Conservation (phyloP, 1,284 basidiomycete species). For the Quambalaria eucalypti region DNA sequence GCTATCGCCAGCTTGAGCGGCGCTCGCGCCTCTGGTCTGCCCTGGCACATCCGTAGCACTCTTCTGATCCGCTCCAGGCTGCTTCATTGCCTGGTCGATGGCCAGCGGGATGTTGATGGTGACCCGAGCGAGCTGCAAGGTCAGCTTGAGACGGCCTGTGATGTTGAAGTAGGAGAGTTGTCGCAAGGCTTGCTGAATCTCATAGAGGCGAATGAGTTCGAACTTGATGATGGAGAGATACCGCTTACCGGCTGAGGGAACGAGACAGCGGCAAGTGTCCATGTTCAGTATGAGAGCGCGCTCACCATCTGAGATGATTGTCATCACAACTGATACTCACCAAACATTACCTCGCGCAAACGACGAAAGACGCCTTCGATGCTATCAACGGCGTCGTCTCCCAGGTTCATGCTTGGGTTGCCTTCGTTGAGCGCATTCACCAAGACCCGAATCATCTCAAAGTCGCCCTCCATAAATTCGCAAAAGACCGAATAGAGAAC, state of each 20-base stretch:
- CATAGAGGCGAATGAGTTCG: slow-evolving; percentile 64
- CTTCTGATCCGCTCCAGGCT: no score
- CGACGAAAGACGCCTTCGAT: slow-evolving; percentile 46
- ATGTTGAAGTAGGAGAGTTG: slow-evolving; percentile 68
- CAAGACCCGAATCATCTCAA: slow-evolving; percentile 66
- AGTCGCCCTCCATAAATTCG: slow-evolving; percentile 72
- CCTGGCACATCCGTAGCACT: not conserved
- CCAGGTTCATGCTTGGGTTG: slow-evolving; percentile 40
- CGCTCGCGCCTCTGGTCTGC: not conserved
- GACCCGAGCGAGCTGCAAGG: slow-evolving; percentile 68
- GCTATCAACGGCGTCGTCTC: slow-evolving; percentile 46
- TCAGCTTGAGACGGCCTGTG: slow-evolving; percentile 64
- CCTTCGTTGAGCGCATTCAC: slow-evolving; percentile 54
- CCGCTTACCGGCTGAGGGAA: slow-evolving; percentile 56
- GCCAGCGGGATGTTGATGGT: slow-evolving; percentile 67
- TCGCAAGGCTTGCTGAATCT: slow-evolving; percentile 66
- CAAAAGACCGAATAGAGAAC: slow-evolving; percentile 66
- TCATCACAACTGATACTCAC: slow-evolving; percentile 12
- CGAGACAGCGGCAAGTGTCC: not conserved
- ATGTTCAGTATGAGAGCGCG: not conserved
- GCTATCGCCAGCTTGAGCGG: slow-evolving; percentile 12
- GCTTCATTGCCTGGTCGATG: slow-evolving; percentile 60
- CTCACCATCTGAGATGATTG: not conserved
- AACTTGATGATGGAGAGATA: slow-evolving; percentile 65
- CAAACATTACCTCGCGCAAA: slow-evolving; percentile 41